phyloP scores from a whole-genome alignment of 257 asterid genomes.

The Sherardia arvensis region DNA sequence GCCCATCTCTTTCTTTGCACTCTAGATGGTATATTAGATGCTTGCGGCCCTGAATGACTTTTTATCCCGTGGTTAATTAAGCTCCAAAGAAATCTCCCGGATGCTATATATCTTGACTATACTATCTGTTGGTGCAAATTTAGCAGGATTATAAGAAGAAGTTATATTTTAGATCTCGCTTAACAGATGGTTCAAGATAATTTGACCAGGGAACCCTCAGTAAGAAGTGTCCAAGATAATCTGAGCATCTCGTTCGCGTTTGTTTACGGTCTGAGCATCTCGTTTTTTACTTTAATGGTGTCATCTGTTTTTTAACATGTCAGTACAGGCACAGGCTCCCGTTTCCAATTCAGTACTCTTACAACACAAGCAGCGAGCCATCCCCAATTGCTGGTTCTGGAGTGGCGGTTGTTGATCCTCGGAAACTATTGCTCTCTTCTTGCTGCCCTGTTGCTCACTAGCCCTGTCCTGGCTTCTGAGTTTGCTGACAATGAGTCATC shows the following conservation, averaged over 20 bases:
- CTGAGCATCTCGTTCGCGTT: too few relatives aligned
- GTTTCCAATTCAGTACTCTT: not conserved
- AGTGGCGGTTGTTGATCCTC: constrained; percentile 46
- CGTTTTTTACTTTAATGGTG: not conserved
- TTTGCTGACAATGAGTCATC: constrained; percentile 93
- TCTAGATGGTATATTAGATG: not conserved
- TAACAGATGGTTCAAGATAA: constrained; percentile 64
- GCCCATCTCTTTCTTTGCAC: not conserved
- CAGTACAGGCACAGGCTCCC: constrained; percentile 9
- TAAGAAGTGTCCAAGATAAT: constrained; percentile 92
- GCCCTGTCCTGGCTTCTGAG: constrained; percentile 54
- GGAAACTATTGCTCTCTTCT: constrained; percentile 43
- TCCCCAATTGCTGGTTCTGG: constrained; percentile 6
- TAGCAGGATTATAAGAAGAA: constrained; percentile 18
- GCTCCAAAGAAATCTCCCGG: not conserved
- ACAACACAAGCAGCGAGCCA: not conserved
- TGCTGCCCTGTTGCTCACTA: constrained; percentile 40
- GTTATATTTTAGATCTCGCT: constrained; percentile 33
- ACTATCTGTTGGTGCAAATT: constrained; percentile 13
- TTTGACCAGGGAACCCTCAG: constrained; percentile 64
- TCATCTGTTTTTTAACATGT: not conserved
- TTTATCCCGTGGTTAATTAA: not conserved
- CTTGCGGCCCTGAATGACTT: not conserved
- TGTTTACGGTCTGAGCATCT: too few relatives aligned
- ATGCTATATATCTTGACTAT: not conserved